Evolutionary conservation across 2,329 filamentous ascomycete genomes (phyloP).

Genomic region (Xylaria sp.): DNA sequence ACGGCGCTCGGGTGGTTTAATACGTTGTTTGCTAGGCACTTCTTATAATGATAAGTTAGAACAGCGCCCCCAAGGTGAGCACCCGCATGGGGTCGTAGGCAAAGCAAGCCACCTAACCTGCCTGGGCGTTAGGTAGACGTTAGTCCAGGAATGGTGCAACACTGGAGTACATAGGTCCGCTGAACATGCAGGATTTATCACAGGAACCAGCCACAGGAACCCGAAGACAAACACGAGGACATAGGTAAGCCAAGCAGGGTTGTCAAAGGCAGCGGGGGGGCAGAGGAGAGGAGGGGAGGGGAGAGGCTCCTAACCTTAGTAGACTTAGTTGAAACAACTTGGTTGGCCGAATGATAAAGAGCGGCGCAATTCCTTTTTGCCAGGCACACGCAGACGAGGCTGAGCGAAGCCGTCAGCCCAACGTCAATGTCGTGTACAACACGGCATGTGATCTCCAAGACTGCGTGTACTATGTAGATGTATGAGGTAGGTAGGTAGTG

Average conservation of each 20-base stretch:
- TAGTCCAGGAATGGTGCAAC: slow-evolving; percentile 14
- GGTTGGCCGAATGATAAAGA: slow-evolving; percentile 10
- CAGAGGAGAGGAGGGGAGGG: background rate
- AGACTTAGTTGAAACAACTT: slow-evolving; percentile 23
- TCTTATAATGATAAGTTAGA: too few species aligned
- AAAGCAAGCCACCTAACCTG: slow-evolving; percentile 16
- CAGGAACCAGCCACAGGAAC: slow-evolving; percentile 13
- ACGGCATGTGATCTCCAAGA: slow-evolving; percentile 17
- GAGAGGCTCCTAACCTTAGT: background rate
- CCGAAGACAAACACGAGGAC: slow-evolving; percentile 19
- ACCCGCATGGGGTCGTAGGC: slow-evolving; percentile 9
- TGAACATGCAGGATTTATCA: slow-evolving; percentile 15
- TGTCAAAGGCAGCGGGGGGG: slow-evolving; percentile 4
- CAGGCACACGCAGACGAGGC: slow-evolving; percentile 20
- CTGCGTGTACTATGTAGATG: too few species aligned
- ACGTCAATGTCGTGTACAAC: slow-evolving; percentile 5
- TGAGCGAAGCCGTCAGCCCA: slow-evolving; percentile 16
- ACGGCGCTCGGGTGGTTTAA: background rate
- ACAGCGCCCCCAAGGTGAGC: slow-evolving; percentile 15
- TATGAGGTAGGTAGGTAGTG: background rate
- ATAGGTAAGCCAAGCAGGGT: slow-evolving; percentile 1
- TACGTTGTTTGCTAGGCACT: slow-evolving; percentile 1
- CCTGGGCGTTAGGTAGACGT: slow-evolving; percentile 11
- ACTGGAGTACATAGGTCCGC: too few species aligned
- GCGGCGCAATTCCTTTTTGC: slow-evolving; percentile 17